These are phyloP conservation scores for Xylariales sp. DNA, from an alignment of 2,329 filamentous ascomycete species.

Conservation along the genomic window DNA sequence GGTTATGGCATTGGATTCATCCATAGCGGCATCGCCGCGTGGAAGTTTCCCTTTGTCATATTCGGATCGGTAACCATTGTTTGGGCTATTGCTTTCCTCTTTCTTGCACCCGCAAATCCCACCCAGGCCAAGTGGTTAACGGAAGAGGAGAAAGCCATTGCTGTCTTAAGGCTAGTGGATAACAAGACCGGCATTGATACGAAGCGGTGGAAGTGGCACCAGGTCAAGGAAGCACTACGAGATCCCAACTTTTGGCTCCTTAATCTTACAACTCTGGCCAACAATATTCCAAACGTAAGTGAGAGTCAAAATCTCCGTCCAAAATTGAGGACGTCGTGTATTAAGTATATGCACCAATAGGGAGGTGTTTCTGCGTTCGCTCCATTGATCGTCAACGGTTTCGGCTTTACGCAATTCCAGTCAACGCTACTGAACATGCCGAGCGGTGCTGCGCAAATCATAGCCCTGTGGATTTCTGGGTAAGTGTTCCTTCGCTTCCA, in stretches of 20 bases:
- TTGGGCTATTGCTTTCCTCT: background rate
- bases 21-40: background rate
- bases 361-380: slow-evolving; percentile 1
- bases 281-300: slow-evolving; percentile 4
- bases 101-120: background rate
- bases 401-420: slow-evolving; percentile 2
- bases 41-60: slow-evolving; percentile 1
- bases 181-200: slow-evolving; percentile 1
- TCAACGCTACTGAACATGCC: slow-evolving; percentile 5
- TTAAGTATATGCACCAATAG: too few relatives aligned
- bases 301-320: too few relatives aligned
- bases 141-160: background rate
- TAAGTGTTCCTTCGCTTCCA: background rate
- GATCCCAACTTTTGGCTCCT: background rate
- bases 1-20: background rate
- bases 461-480: slow-evolving; percentile 4
- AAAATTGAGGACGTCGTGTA: too few relatives aligned
- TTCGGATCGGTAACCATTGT: background rate
- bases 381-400: background rate
- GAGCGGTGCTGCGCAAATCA: background rate
- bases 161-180: background rate
- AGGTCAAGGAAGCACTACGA: background rate
- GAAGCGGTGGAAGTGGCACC: slow-evolving; percentile 2
- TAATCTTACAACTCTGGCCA: background rate
- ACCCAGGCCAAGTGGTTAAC: background rate